Percentiles rank a stretch among this genome's conserved stretches.
Conservation (phyloP, 1,284 basidiomycete species). For the Sporisorium reilianum region DNA sequence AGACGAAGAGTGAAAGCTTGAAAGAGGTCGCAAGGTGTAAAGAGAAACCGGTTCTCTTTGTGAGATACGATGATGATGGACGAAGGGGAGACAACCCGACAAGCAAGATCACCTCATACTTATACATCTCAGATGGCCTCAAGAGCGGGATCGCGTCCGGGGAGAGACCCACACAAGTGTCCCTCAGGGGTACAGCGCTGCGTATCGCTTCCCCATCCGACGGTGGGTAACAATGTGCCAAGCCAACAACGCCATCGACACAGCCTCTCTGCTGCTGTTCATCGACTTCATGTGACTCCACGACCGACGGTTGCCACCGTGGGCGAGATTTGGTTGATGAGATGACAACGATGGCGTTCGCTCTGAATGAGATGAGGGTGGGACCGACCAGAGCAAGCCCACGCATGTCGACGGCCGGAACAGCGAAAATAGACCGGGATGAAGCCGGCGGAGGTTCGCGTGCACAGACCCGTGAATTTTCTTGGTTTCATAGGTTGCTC, state of each 20-base stretch:
- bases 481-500: neutral
- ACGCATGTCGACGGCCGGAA: conserved; percentile 13
- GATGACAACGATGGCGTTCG: neutral
- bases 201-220: neutral
- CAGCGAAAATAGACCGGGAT: neutral
- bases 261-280: neutral
- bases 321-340: neutral
- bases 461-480: conserved; percentile 14
- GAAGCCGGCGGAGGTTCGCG: conserved; percentile 1
- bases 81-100: neutral
- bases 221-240: neutral
- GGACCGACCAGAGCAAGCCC: neutral
- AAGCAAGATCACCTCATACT: neutral
- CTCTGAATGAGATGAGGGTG: conserved; percentile 7
- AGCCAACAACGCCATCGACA: neutral
- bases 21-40: neutral
- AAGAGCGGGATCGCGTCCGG: neutral
- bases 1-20: neutral
- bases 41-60: conserved; percentile 5
- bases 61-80: neutral
- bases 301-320: neutral
- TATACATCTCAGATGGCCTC: neutral
- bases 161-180: neutral
- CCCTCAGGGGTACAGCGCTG: neutral
- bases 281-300: neutral